Evolutionary conservation across 345 rosid species (phyloP), one percentile per base, ranked within the genome.

Genomic region (Acer negundo): DNA sequence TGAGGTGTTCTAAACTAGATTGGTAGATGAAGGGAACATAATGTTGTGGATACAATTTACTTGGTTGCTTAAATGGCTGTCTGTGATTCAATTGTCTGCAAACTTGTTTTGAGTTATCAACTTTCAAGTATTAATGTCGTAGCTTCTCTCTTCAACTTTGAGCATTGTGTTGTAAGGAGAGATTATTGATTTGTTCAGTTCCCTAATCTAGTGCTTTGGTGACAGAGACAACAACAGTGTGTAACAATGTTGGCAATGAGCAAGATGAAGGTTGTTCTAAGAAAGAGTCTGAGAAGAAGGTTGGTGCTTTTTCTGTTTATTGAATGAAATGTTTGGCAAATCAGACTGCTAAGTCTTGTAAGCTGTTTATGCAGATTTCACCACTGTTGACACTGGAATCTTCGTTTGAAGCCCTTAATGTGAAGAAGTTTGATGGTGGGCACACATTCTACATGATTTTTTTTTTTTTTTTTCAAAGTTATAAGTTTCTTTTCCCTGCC

Each of bases 391-490:
- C 98, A 35, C 83, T 93, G 78, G 98, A 95, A 74, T 79, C 97
- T 9, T 88, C 97, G 77, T 95, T 92, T 79, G 99, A 91, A 80
- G 80, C 91, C 69, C 96, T 95, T 80, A 95, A 95, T 73, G 90
- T 89, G 58, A 95, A 91, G 86, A 95, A 93, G 75, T 87, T 95
- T 66, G 98, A 95, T 74, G 98, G 98, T 95, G 24, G 26, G 24
- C 3, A 19, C 62, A 1, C 24, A 58, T 58, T 2, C 20, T 7
- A 58, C 62, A 6, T 56, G 1, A n/a, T 6, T 42, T 6, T 19
- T 56, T 6, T 56, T 19, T 19, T 53, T 3, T 19, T 56, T 4
- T 3, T 31, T 4, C 38, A 4, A 22, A 56, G 62, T n/a, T 6
- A 17, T 19, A 6, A 56, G 13, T 63, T 81, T 67, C n/a, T 17